Conservation (phyloP, 495 filamentous ascomycete genomes). For the Penicillium coffeae region DNA sequence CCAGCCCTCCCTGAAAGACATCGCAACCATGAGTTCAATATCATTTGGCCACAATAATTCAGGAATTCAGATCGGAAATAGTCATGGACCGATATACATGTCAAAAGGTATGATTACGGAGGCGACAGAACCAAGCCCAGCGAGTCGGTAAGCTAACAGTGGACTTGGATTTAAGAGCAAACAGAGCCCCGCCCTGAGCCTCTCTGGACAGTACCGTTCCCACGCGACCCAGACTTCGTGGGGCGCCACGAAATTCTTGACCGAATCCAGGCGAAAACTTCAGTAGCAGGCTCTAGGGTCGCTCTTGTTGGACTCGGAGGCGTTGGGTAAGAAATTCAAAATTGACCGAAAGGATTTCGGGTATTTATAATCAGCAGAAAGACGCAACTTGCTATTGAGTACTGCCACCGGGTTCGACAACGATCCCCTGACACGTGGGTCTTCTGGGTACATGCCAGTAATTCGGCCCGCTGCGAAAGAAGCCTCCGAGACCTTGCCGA, state of each 20-base stretch:
- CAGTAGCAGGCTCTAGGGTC: neutral
- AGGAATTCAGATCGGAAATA: neutral
- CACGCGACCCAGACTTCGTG: neutral
- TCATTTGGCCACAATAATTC: neutral
- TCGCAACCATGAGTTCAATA: neutral
- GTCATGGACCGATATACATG: neutral
- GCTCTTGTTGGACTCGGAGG: neutral
- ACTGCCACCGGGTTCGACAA: neutral
- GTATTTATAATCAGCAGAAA: neutral
- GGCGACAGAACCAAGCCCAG: neutral
- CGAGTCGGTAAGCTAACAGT: neutral
- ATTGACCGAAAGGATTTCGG: neutral
- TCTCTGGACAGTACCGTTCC: neutral
- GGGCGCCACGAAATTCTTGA: neutral
- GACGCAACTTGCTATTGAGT: conserved; percentile 1
- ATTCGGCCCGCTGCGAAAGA: neutral
- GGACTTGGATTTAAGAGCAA: neutral
- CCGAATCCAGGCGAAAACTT: neutral
- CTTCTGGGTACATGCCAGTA: neutral
- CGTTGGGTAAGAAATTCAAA: neutral
- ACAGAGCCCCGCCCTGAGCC: neutral
- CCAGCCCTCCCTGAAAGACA: neutral
- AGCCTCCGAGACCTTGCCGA: conserved; percentile 1
- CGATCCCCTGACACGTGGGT: neutral
- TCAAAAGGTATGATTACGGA: neutral